Base-by-base conservation (phyloP, 164 flowering plant genomes). In the Macadamia integrifolia region DNA sequence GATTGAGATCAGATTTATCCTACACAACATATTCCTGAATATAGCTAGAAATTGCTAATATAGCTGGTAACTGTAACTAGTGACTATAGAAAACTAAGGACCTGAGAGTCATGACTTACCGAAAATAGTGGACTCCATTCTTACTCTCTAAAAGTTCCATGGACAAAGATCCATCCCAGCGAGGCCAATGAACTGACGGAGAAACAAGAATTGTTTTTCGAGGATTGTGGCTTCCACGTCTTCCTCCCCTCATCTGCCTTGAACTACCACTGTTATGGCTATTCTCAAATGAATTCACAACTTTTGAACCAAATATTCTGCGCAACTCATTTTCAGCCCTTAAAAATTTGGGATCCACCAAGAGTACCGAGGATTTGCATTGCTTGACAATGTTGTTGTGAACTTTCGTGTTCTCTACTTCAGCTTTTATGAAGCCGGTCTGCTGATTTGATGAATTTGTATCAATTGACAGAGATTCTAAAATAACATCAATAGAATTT, bases 261-360 rank as follows among this genome's bases (percentile, higher is more conserved):
- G 87, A 87, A 79, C 82, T 82, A 61, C 88, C 80, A 64, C 82
- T 60, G 72, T 82, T 84, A 61, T 77, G 71, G 73, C 75, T 77
- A 67, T 75, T 88, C 79, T 87, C 97, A 79, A 86, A 86, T 60
- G 93, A 88, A 65, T 79, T 93, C 50, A 93, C 97, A 60, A 93
- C 98, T 76, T 87, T 88, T 13, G 96, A 86, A 61, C 98, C 98
- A 82, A 91, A 93, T 64, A 93, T 93, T 79, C 94, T 84, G 48
- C 88, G 78, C 49, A 93, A 75, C 80, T 93, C 98, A 79, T 86
- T 91, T 70, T 91, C 97, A 55, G 95, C 89, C 74, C 82, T 93
- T 18, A 93, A 77, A 77, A 74, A 85, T 76, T 86, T 89, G 56
- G 97, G 88, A 76, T 91, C 92, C 53, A 89, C 86, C 60, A 74